Evolutionary conservation across 23 red algal genomes (phyloP), one percentile per base, ranked within the genome.

Genomic region (Gracilaria caudata): DNA sequence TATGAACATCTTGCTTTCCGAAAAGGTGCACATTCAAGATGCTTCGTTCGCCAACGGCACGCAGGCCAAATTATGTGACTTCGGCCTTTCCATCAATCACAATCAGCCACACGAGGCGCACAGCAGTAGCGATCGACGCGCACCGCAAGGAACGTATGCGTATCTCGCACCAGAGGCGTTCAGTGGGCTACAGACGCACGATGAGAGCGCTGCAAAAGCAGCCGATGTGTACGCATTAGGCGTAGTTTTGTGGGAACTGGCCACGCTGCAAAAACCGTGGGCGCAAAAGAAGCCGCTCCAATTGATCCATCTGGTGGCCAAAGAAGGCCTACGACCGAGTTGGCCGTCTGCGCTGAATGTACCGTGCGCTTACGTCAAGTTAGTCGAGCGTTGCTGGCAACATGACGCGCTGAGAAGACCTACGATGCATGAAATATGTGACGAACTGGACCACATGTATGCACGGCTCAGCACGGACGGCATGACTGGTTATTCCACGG

Each of bases 91-190:
- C 7, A 21, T 68, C 25, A 87, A 87, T 54, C 58, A 77, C 51
- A 64, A 63, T 13, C 84, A 68, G 51, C 54, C 75, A 5, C 0
- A 19, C 64, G 43, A 73, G 17, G 25, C 81, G 63, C 29, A 29
- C 49, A 21, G 36, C 56, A 21, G n/a, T 29, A 12, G 21, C 46
- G 12, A 12, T 23, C 43, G 43, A 4, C 43, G 43, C 43, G 43
- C 43, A 12, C 86, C 86, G 26, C 83, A 83, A 12, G 95, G 95
- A 5, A 98, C 95, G 26, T 90, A 84, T 38, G 95, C 88, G 37
- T 98, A 98, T 44, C 72, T 98, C 17, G 95, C 95, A 4, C 95
- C 95, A 30, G 91, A 98, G 80, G 73, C 87, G 3, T 90, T 90
- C 68, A 13, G 29, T 21, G 86, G 86, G 7, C 75, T 90, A 3